Conservation (phyloP, 164 flowering plant genomes). For the Vitis rotundifolia region DNA sequence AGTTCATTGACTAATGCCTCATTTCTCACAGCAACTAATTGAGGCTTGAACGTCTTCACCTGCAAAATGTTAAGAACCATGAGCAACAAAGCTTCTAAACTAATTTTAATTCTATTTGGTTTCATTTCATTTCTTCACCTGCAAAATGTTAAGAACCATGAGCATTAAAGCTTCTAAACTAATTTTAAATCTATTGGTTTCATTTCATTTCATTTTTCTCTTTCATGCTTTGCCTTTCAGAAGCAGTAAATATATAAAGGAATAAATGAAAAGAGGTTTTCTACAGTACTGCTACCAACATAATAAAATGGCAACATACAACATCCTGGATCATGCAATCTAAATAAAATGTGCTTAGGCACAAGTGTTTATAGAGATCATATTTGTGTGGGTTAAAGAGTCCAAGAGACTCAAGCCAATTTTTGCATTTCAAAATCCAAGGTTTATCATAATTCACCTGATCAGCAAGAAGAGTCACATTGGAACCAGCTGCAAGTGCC, state of each 20-base stretch:
- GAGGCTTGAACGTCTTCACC: slow-evolving; percentile 85
- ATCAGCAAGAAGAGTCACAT: slow-evolving; percentile 95
- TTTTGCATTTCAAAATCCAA: not conserved
- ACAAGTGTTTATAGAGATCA: not conserved
- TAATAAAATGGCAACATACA: too few species aligned
- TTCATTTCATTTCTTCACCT: slow-evolving; percentile 52
- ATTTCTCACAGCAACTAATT: slow-evolving; percentile 80
- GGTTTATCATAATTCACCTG: slow-evolving; percentile 43
- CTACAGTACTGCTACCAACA: too few species aligned
- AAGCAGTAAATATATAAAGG: not conserved
- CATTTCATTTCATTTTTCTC: too few species aligned
- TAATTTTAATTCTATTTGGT: too few species aligned
- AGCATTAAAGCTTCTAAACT: not conserved
- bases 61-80: slow-evolving; percentile 20
- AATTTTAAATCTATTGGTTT: too few species aligned
- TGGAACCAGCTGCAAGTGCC: slow-evolving; percentile 98
- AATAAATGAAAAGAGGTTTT: not conserved
- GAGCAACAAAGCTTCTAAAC: not conserved
- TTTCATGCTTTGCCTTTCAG: too few species aligned
- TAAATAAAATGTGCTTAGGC: not conserved
- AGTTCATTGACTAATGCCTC: slow-evolving; percentile 77
- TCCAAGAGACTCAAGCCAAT: not conserved
- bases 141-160: slow-evolving; percentile 7
- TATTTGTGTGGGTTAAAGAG: not conserved
- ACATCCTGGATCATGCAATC: not conserved